Percentiles rank a stretch among this genome's conserved stretches.
These are phyloP conservation scores for Aspergillus sp. DNA, from an alignment of 2,329 filamentous ascomycete species.

Conservation along the genomic window DNA sequence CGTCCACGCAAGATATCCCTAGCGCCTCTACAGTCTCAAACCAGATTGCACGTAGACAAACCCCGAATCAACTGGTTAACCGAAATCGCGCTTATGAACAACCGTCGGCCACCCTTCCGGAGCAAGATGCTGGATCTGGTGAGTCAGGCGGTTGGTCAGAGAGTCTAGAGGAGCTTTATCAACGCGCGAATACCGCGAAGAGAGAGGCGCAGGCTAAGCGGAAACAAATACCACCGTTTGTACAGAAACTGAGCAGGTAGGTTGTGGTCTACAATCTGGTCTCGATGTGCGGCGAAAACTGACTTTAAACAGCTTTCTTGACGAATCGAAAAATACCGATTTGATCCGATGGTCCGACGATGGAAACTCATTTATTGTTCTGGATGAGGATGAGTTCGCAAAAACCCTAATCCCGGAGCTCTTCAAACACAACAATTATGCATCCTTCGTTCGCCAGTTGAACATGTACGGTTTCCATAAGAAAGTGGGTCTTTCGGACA, in stretches of 20 bases:
- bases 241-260: constrained; percentile 96
- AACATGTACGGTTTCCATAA: constrained; percentile 70
- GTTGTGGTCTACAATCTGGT: constrained; percentile 29
- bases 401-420: constrained; percentile 74
- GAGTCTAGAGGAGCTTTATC: constrained; percentile 77
- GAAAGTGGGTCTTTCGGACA: constrained; percentile 87
- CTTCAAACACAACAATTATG: constrained; percentile 81
- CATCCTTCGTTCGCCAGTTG: constrained; percentile 74
- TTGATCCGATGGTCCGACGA: constrained; percentile 97
- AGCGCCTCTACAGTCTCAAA: constrained; percentile 50
- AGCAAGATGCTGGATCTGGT: constrained; percentile 31
- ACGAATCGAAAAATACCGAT: constrained; percentile 89
- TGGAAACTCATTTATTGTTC: constrained; percentile 92
- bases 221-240: constrained; percentile 96
- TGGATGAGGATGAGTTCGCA: constrained; percentile 91
- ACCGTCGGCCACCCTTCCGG: constrained; percentile 34
- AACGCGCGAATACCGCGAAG: constrained; percentile 79
- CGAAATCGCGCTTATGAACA: constrained; percentile 45
- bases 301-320: constrained; percentile 73
- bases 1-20: constrained; percentile 58
- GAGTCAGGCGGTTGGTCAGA: constrained; percentile 55
- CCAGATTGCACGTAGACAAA: constrained; percentile 48
- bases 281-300: constrained; percentile 9
- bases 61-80: constrained; percentile 44
- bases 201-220: constrained; percentile 85